Conservation (phyloP, 208 protist genomes). For the Acanthamoeba lenticulata region DNA sequence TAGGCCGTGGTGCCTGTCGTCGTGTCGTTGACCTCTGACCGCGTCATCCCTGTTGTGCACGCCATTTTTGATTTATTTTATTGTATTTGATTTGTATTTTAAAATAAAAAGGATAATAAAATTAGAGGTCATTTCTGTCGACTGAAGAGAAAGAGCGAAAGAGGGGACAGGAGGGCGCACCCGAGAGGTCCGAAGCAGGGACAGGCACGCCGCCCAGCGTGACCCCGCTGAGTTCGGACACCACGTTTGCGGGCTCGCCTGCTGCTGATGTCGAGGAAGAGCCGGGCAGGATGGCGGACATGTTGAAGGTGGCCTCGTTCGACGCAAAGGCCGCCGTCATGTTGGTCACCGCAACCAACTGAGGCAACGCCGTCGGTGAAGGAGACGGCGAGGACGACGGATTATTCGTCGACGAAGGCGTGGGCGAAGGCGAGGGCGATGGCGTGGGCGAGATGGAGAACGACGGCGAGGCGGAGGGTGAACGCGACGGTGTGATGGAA, state of each 20-base stretch:
- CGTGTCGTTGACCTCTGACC: not conserved
- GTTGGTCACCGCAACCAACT: not conserved
- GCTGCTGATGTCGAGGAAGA: not conserved
- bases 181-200: not conserved
- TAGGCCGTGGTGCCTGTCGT: not conserved
- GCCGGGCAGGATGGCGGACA: not conserved
- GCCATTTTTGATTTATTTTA: too few relatives aligned
- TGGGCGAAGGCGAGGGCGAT: not conserved
- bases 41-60: not conserved
- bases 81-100: too few relatives aligned
- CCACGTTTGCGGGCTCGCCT: not conserved
- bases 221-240: not conserved
- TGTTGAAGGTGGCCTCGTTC: slow-evolving; percentile 12
- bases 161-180: not conserved
- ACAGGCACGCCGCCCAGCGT: not conserved
- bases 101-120: too few relatives aligned
- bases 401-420: not conserved
- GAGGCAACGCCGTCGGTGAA: not conserved
- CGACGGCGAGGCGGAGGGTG: too few relatives aligned
- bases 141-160: too few relatives aligned
- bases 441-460: not conserved
- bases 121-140: not conserved
- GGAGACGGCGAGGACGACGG: not conserved
- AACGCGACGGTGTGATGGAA: not conserved
- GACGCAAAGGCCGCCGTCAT: not conserved